Percentiles rank a stretch among this genome's conserved stretches.
Evolutionary conservation across 495 filamentous ascomycete species (phyloP).

Genomic region (Penicillium waksmanii): DNA sequence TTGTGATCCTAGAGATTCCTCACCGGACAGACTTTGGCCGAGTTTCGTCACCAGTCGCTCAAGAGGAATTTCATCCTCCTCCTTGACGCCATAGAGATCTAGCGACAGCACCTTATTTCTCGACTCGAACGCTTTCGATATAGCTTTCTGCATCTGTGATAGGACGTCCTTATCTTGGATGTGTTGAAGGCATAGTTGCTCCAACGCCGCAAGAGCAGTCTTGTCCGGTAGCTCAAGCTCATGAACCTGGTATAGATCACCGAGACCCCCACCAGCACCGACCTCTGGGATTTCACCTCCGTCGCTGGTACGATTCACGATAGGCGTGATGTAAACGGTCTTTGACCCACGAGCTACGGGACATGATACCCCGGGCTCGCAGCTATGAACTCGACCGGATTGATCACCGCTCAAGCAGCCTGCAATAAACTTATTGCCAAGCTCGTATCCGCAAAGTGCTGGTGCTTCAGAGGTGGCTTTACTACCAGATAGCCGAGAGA

Average conservation of each 20-base stretch:
- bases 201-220: conserved; percentile 45
- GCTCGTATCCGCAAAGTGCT: conserved; percentile 72
- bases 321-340: conserved; percentile 77
- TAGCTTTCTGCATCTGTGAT: conserved; percentile 34
- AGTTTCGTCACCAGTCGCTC: conserved; percentile 46
- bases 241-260: conserved; percentile 67
- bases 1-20: too few species aligned
- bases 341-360: conserved; percentile 50
- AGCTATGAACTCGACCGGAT: conserved; percentile 80
- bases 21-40: conserved; percentile 19
- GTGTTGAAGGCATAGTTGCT: conserved; percentile 49
- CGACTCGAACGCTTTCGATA: conserved; percentile 40
- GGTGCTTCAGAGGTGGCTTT: conserved; percentile 59
- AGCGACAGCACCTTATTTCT: conserved; percentile 44
- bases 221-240: conserved; percentile 62
- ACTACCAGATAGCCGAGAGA: conserved; percentile 42
- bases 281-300: conserved; percentile 69
- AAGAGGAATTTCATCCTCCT: conserved; percentile 48
- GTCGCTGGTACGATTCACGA: conserved; percentile 61
- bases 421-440: conserved; percentile 60
- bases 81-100: conserved; percentile 42
- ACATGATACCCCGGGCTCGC: conserved; percentile 75
- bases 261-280: conserved; percentile 79
- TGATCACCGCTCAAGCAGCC: conserved; percentile 54
- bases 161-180: conserved; percentile 41